Evolutionary conservation across 345 rosid genomes (phyloP).

Genomic region (Aethionema arabicum): DNA sequence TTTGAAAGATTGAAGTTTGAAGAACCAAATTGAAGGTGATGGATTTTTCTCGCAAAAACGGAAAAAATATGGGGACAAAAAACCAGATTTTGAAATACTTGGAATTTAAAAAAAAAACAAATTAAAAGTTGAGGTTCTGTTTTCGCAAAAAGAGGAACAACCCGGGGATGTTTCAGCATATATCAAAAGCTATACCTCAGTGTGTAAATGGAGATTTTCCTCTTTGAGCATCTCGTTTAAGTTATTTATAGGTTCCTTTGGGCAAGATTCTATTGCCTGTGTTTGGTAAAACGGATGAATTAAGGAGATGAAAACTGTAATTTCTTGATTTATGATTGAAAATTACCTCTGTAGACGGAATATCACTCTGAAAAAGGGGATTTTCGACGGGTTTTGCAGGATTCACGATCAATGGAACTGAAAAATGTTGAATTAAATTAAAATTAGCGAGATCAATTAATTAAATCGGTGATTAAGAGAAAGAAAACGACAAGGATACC

Average conservation of each 20-base stretch:
- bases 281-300: slow-evolving; percentile 18
- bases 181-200: slow-evolving; percentile 57
- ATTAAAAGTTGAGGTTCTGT: too few species aligned
- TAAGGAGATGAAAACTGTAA: background rate
- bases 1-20: too few species aligned
- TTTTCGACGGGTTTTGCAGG: slow-evolving; percentile 50
- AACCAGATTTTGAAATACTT: too few species aligned
- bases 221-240: slow-evolving; percentile 59
- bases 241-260: slow-evolving; percentile 47
- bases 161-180: too few species aligned
- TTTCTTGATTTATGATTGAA: background rate
- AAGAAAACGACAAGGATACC: slow-evolving; percentile 37
- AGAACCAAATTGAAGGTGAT: too few species aligned
- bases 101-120: too few species aligned
- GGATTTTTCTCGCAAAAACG: too few species aligned
- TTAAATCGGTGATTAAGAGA: slow-evolving; percentile 15
- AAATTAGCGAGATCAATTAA: background rate
- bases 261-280: slow-evolving; percentile 79
- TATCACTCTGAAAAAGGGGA: slow-evolving; percentile 57
- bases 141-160: too few species aligned
- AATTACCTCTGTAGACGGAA: slow-evolving; percentile 55
- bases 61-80: too few species aligned
- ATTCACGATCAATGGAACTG: slow-evolving; percentile 59
- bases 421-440: background rate
- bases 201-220: slow-evolving; percentile 64